Percentiles rank a stretch among this genome's conserved stretches.
phyloP scores from a whole-genome alignment of 1,284 basidiomycete genomes.

The Cryptococcus hybrid region DNA sequence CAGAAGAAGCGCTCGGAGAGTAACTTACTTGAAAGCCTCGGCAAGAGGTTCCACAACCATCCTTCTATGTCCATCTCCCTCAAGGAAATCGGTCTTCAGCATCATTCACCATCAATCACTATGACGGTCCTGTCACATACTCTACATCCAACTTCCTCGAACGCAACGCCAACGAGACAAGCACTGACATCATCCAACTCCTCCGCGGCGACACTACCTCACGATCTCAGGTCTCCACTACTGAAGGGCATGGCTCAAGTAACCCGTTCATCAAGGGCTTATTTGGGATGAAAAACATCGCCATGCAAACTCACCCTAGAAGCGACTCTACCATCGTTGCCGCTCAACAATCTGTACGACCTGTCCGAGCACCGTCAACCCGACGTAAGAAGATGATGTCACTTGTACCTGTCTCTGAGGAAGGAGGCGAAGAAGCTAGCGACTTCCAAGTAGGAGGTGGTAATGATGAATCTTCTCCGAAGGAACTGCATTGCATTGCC shows the following conservation, averaged over 20 bases:
- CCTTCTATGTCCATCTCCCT: slow-evolving; percentile 81
- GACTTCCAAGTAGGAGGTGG: slow-evolving; percentile 41
- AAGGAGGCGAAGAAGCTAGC: slow-evolving; percentile 56
- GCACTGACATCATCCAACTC: slow-evolving; percentile 88
- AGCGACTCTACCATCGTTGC: slow-evolving; percentile 93
- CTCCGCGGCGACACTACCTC: slow-evolving; percentile 60
- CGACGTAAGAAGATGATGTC: slow-evolving; percentile 64
- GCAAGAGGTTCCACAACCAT: slow-evolving; percentile 92
- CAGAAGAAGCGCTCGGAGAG: slow-evolving; percentile 87
- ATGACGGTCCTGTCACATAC: slow-evolving; percentile 86
- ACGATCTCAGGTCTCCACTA: slow-evolving; percentile 7
- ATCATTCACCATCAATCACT: slow-evolving; percentile 91
- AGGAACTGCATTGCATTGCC: slow-evolving; percentile 63
- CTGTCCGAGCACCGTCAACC: slow-evolving; percentile 87
- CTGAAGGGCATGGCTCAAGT: slow-evolving; percentile 67
- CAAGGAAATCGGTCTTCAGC: slow-evolving; percentile 61
- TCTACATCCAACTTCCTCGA: slow-evolving; percentile 86
- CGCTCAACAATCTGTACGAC: slow-evolving; percentile 88
- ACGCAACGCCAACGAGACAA: slow-evolving; percentile 83
- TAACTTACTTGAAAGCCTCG: slow-evolving; percentile 92
- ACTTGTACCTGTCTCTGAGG: slow-evolving; percentile 59
- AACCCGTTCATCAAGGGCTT: slow-evolving; percentile 90
- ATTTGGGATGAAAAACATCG: slow-evolving; percentile 83
- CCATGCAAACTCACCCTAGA: slow-evolving; percentile 83
- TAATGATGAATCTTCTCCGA: slow-evolving; percentile 63